Conservation (phyloP, 2,329 filamentous ascomycete genomes). For the Colletotrichum paranaense region DNA sequence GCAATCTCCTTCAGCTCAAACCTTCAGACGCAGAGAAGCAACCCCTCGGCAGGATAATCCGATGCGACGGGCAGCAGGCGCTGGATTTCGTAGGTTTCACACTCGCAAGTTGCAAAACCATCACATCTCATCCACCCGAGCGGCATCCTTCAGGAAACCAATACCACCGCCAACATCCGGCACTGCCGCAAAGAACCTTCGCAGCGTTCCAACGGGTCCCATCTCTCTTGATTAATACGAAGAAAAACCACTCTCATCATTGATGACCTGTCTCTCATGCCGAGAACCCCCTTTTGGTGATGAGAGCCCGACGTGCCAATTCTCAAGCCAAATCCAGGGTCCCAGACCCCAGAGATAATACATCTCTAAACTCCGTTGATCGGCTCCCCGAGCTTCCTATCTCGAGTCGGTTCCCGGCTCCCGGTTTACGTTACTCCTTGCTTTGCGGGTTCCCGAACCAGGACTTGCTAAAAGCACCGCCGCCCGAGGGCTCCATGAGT, state of each 20-base stretch:
- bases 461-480: background rate
- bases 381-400: slow-evolving; percentile 20
- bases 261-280: background rate
- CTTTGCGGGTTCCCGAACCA: slow-evolving; percentile 16
- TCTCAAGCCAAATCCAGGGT: background rate
- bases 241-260: background rate
- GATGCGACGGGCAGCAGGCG: background rate
- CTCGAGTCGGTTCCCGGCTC: slow-evolving; percentile 25
- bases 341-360: background rate
- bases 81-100: background rate
- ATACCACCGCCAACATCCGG: slow-evolving; percentile 7
- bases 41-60: slow-evolving; percentile 1
- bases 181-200: slow-evolving; percentile 13
- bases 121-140: background rate
- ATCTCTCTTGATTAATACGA: slow-evolving; percentile 31
- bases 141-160: slow-evolving; percentile 6
- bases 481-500: slow-evolving; percentile 10
- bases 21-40: background rate
- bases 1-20: background rate
- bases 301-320: background rate
- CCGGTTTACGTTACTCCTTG: slow-evolving; percentile 23
- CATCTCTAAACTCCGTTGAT: slow-evolving; percentile 15
- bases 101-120: background rate
- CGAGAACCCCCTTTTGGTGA: background rate
- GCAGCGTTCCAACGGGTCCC: slow-evolving; percentile 28